phyloP scores from a whole-genome alignment of 345 rosid species.

The Microcos paniculata region DNA sequence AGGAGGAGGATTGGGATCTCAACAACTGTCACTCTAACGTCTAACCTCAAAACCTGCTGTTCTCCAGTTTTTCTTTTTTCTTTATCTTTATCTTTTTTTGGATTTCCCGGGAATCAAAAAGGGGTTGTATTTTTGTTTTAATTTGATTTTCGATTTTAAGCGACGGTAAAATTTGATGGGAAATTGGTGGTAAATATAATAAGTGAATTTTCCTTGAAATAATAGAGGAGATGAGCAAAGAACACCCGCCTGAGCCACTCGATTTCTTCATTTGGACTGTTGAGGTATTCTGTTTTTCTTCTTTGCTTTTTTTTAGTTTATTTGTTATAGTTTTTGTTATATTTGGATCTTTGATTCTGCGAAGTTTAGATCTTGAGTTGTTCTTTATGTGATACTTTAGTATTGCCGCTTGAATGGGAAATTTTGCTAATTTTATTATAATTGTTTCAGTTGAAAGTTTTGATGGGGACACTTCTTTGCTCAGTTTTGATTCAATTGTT shows the following conservation, averaged over 20 bases:
- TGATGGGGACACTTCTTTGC: not conserved
- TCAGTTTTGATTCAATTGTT: slow-evolving; percentile 4
- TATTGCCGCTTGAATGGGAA: not conserved
- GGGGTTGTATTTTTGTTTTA: not conserved
- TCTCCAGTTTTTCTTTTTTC: slow-evolving; percentile 1
- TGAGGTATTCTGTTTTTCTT: slow-evolving; percentile 53
- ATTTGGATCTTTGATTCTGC: not conserved
- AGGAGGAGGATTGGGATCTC: slow-evolving; percentile 36
- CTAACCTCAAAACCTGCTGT: slow-evolving; percentile 1
- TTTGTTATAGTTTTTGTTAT: not conserved
- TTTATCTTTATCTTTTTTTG: not conserved
- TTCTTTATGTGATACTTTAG: not conserved
- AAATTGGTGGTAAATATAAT: slow-evolving; percentile 9
- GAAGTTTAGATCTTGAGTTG: slow-evolving; percentile 10
- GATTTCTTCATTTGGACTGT: slow-evolving; percentile 99
- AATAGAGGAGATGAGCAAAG: slow-evolving; percentile 63
- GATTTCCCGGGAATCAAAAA: slow-evolving; percentile 8
- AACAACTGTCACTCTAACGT: slow-evolving; percentile 38
- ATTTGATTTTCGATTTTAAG: slow-evolving; percentile 11
- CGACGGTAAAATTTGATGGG: slow-evolving; percentile 11
- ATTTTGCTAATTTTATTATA: not conserved
- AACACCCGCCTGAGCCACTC: slow-evolving; percentile 85
- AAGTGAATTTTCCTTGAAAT: slow-evolving; percentile 20
- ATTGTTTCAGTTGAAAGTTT: not conserved
- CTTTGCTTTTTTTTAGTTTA: not conserved